Evolutionary conservation across 805 yeast genomes (phyloP), one percentile per base, ranked within the genome.

Genomic region (Candida parachauliodes): DNA sequence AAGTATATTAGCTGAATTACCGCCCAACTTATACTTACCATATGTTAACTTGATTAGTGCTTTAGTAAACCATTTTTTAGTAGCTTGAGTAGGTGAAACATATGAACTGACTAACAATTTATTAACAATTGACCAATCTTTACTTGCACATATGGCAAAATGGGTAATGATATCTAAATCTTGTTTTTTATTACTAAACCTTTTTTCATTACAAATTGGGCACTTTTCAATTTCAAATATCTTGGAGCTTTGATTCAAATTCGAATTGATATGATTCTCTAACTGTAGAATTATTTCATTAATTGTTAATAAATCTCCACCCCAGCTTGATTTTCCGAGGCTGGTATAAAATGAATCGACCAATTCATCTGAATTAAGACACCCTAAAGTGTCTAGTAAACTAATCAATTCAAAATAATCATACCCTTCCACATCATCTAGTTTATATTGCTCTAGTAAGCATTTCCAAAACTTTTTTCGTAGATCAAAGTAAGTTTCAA

Each of bases 1-100:
- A 34, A 93, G 66, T 21, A 93, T 91, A 53, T 91, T 91, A 8
- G 97, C 98, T 33, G 94, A 88, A 54, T 91, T 87, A 17, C 82
- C 80, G 2, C 97, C 97, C 25, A 91, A 61, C 34, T 80, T 79
- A 55, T 88, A 83, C 50, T 83, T 83, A 0, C 98, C 98, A 54
- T 87, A 88, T 0, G 93, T 86, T 32, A 93, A 64, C 52, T 88
- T 89, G 34, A 88, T 83, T 40, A 89, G 65, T 2, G 85, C 75
- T 50, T 84, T 88, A 3, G 89, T 73, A 52, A 84, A 87, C 98
- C 98, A 89, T 43, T 88, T 77, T 48, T 86, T 80, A 3, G 89
- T 76, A 0, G 98, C 98, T 48, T 82, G 77, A 33, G 77, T 80
- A 1, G 91, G 75, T 0, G 96, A 78, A 2, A 87, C 91, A 52